Evolutionary conservation across 2,329 filamentous ascomycete genomes (phyloP).

Genomic region (Ceratocystis cubensis): DNA sequence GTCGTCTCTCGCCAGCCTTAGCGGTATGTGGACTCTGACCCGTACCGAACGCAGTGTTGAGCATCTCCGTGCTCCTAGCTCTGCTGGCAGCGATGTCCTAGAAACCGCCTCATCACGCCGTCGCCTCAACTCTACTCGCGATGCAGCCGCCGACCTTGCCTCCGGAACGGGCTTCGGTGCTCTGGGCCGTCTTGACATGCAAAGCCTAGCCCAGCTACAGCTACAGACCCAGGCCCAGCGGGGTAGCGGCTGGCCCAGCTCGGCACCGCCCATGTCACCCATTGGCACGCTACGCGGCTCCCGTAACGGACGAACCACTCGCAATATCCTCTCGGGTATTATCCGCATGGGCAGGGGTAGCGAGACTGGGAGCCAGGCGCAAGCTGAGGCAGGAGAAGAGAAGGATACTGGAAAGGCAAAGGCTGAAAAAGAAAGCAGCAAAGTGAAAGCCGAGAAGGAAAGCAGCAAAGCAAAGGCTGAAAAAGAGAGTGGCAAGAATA

Average conservation of each 20-base stretch:
- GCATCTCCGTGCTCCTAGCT: conserved; percentile 34
- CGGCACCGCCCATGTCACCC: conserved; percentile 13
- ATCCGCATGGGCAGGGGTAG: conserved; percentile 35
- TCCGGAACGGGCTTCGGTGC: conserved; percentile 22
- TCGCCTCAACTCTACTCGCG: conserved; percentile 1
- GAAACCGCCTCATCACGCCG: conserved; percentile 22
- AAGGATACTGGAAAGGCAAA: neutral
- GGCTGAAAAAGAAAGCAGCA: neutral
- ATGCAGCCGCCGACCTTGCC: conserved; percentile 6
- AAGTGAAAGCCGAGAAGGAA: neutral
- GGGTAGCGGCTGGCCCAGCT: neutral
- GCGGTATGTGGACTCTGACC: conserved; percentile 21
- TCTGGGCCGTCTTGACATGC: conserved; percentile 17
- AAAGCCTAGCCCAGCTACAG: conserved; percentile 16
- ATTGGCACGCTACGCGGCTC: conserved; percentile 25
- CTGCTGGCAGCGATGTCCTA: conserved; percentile 38
- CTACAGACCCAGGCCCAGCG: conserved; percentile 12
- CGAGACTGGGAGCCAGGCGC: conserved; percentile 23
- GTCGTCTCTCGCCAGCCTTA: conserved; percentile 12
- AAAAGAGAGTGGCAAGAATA: neutral
- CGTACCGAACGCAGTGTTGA: conserved; percentile 23
- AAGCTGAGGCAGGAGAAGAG: neutral
- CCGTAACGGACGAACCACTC: conserved; percentile 31
- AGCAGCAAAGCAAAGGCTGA: neutral
- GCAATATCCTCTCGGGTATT: conserved; percentile 34